Evolutionary conservation across 78 protist genomes (phyloP).

Genomic region (Trichosphaerium sp.): DNA sequence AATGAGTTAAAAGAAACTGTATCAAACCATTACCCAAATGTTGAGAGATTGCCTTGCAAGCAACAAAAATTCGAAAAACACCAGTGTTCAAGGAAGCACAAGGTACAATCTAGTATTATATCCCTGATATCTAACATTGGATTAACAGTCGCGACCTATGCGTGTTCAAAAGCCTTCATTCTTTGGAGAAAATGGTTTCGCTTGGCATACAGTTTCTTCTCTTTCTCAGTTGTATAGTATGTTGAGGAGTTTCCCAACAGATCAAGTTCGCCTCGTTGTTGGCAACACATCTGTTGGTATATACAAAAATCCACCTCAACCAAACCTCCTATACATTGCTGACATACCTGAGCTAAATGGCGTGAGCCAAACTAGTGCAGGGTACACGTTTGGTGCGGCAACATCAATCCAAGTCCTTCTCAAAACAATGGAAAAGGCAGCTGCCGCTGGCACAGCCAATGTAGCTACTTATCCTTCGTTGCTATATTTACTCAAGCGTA

Average conservation of each 20-base stretch:
- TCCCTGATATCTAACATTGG: not conserved
- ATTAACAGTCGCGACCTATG: not conserved
- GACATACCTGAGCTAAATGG: not conserved
- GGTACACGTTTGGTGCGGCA: not conserved
- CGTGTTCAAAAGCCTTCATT: not conserved
- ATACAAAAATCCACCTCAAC: not conserved
- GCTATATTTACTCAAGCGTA: too few relatives aligned
- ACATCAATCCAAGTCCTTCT: not conserved
- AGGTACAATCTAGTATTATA: too few relatives aligned
- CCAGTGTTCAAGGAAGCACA: not conserved
- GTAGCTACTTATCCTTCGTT: too few relatives aligned
- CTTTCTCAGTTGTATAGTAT: not conserved
- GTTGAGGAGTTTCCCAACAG: not conserved
- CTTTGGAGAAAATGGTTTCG: not conserved
- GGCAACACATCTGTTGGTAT: slow-evolving; percentile 24
- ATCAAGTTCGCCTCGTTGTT: not conserved
- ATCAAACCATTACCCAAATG: not conserved
- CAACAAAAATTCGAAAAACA: not conserved
- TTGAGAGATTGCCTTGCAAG: not conserved
- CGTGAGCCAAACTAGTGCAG: not conserved
- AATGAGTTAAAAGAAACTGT: not conserved
- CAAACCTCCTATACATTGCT: not conserved
- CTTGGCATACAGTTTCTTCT: not conserved
- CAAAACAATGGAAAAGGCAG: not conserved
- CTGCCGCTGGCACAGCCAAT: too few relatives aligned